Evolutionary conservation across 169 alveolate genomes (phyloP).

Genomic region (Eimeria maxima): DNA sequence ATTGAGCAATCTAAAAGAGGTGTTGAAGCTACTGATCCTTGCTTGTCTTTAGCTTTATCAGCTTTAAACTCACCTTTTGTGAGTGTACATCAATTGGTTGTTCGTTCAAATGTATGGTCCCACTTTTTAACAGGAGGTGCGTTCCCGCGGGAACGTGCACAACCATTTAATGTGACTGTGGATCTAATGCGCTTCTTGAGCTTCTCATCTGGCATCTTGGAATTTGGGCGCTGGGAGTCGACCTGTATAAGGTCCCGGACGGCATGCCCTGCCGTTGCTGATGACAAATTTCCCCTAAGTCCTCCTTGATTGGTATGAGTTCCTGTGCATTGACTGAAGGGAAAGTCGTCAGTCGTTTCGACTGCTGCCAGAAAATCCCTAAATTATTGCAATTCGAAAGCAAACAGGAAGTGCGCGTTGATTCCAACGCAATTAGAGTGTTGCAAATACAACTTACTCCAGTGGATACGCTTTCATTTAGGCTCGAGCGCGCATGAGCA

Average conservation of each 20-base stretch:
- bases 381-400: neutral
- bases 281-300: neutral
- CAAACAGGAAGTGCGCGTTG: neutral
- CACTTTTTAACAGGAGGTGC: no score
- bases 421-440: neutral
- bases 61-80: neutral
- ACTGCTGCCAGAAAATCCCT: neutral
- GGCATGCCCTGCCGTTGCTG: neutral
- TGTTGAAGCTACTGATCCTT: neutral
- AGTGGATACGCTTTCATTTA: neutral
- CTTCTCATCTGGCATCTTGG: neutral
- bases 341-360: neutral
- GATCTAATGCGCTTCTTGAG: neutral
- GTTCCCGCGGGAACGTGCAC: no score
- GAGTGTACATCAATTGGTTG: no score
- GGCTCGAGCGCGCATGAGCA: neutral
- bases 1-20: neutral
- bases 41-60: neutral
- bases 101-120: no score
- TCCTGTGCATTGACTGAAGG: neutral
- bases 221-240: neutral
- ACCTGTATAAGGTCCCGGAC: neutral
- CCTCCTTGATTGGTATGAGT: neutral
- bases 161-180: no score
- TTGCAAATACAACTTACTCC: neutral